Conservation (phyloP, 169 alveolate species). For the Babesia caballi region DNA sequence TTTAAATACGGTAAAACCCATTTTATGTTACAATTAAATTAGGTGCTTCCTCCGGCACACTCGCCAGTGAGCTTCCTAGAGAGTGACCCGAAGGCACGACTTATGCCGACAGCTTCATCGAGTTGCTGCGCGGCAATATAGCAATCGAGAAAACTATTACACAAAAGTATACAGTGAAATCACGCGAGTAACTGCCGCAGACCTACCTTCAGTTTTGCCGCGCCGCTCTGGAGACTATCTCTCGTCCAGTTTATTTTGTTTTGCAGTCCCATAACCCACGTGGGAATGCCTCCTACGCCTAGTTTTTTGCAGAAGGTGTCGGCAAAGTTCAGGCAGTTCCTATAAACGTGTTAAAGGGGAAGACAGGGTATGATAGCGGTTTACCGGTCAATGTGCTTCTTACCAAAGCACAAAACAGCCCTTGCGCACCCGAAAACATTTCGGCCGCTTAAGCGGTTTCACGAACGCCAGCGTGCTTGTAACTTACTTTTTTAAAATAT, state of each 20-base stretch:
- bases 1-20: background rate
- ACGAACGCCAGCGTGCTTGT: too few relatives aligned
- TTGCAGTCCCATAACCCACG: slow-evolving; percentile 80
- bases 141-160: background rate
- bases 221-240: slow-evolving; percentile 61
- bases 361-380: too few relatives aligned
- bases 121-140: slow-evolving; percentile 11
- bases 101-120: slow-evolving; percentile 52
- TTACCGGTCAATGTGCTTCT: too few relatives aligned
- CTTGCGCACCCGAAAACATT: too few relatives aligned
- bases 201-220: slow-evolving; percentile 52
- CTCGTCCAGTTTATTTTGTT: slow-evolving; percentile 75
- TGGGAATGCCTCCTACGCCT: slow-evolving; percentile 75
- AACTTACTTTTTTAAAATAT: slow-evolving; percentile 47
- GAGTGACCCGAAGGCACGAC: slow-evolving; percentile 52
- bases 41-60: slow-evolving; percentile 34
- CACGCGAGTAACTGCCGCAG: too few relatives aligned
- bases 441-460: too few relatives aligned
- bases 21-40: background rate
- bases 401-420: too few relatives aligned
- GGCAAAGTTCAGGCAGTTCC: slow-evolving; percentile 66
- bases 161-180: background rate
- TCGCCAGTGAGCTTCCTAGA: slow-evolving; percentile 45
- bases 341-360: background rate
- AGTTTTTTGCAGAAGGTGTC: slow-evolving; percentile 40